Conservation (phyloP, 148 eudicot species). For the Fagopyrum homotropicum region DNA sequence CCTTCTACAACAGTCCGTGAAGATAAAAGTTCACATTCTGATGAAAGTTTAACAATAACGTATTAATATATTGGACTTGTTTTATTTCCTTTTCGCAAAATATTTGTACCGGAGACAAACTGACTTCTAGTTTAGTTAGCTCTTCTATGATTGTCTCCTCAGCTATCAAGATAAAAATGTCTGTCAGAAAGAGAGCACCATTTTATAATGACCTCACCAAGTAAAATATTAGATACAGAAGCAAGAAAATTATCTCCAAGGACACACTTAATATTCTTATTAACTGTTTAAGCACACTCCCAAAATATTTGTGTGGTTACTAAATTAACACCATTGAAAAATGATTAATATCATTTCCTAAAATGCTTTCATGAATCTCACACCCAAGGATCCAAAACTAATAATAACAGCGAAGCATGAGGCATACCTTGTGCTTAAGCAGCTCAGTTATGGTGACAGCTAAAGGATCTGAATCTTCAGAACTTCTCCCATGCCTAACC, state of each 20-base stretch:
- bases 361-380: not conserved
- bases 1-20: not conserved
- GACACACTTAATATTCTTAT: not conserved
- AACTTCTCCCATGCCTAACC: slow-evolving; percentile 30
- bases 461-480: slow-evolving; percentile 35
- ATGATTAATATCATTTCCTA: not conserved
- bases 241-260: not conserved
- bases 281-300: not conserved
- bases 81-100: not conserved
- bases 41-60: not conserved
- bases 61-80: not conserved
- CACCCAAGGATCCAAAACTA: not conserved
- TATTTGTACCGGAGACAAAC: not conserved
- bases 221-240: not conserved
- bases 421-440: slow-evolving; percentile 53
- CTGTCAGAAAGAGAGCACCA: not conserved
- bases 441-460: slow-evolving; percentile 58
- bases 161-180: not conserved
- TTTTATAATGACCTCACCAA: not conserved
- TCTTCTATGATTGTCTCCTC: not conserved
- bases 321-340: not conserved
- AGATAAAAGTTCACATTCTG: not conserved
- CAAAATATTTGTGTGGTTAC: not conserved
- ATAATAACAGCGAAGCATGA: not conserved
- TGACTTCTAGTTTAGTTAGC: not conserved